Conservation (phyloP, 495 filamentous ascomycete species). For the Collariella sp. region DNA sequence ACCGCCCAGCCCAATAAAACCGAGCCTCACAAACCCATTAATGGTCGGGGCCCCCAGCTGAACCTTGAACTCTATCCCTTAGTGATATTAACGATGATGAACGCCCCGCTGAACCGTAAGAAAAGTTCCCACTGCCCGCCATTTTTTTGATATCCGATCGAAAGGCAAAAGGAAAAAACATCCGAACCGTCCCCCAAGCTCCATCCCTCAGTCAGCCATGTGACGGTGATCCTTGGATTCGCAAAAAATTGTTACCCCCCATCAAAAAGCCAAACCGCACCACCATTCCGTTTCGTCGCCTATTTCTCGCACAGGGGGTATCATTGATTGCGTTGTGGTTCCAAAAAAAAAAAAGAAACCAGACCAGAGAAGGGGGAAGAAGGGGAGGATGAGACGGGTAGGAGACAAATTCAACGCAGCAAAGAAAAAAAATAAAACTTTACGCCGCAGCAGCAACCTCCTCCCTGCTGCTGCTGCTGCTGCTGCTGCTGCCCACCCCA, state of each 20-base stretch:
- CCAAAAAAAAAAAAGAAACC: slow-evolving; percentile 8
- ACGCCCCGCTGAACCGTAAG: slow-evolving; percentile 4
- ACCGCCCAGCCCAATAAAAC: background rate
- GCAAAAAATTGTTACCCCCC: slow-evolving; percentile 1
- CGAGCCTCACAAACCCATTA: background rate
- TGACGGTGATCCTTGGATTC: slow-evolving; percentile 10
- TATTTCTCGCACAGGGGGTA: slow-evolving; percentile 14
- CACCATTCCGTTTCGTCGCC: background rate
- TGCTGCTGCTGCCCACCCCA: slow-evolving; percentile 39
- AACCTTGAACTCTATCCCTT: background rate
- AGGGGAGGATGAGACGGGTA: background rate
- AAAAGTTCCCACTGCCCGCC: too few relatives aligned
- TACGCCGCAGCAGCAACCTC: slow-evolving; percentile 6
- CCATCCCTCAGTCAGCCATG: background rate
- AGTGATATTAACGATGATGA: too few relatives aligned
- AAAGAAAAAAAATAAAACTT: background rate
- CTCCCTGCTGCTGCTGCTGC: slow-evolving; percentile 24
- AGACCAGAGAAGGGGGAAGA: slow-evolving; percentile 1
- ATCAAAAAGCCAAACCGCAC: background rate
- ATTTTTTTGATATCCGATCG: slow-evolving; percentile 3
- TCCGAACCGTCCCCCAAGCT: background rate
- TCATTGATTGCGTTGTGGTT: slow-evolving; percentile 3
- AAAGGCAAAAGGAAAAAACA: background rate
- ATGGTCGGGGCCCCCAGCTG: slow-evolving; percentile 5
- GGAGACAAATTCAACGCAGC: background rate